Base-by-base conservation (phyloP, 1,284 basidiomycete genomes). In the Jaminaea rosea region DNA sequence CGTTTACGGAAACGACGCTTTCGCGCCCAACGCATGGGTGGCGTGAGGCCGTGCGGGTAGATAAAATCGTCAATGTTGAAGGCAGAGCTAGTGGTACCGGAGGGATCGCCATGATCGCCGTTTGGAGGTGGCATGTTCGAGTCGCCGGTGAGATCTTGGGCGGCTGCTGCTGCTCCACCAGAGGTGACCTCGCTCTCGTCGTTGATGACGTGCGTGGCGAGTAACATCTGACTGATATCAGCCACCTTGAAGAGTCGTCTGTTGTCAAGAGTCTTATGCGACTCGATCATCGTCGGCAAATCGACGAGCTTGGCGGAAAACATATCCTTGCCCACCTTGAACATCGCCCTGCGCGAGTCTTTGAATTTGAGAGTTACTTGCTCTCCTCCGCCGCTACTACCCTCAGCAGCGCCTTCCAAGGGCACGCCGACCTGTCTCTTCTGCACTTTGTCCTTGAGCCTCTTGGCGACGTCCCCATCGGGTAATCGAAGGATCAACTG, bases 311-410 rank as follows among this genome's bases (percentile, higher is more conserved):
- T 97, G 21, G 94, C 83, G 19, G 87, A 82, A 71, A 92, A 96
- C 1, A 83, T 80, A 48, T 80, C 83, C 58, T 84, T 83, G 19
- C 86, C 87, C 26, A 93, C 81, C 73, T 92, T 88, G 73, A 99
- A 92, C 24, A 87, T 80, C 2, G 88, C 94, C 63, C 94, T 78
- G 45, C 94, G 82, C 47, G 92, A 88, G 75, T 99, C 93, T 92
- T 97, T 91, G 75, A 99, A 97, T 77, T 94, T 97, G 81, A 99
- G 92, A 86, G 63, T 96, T 9, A 97, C 83, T 63, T 94, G 90
- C 62, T 86, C 77, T 15, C 76, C 81, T 13, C 23, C 39, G n/a
- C n/a, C n/a, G n/a, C n/a, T n/a, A n/a, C n/a, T n/a, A n/a, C n/a
- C n/a, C n/a, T n/a, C n/a, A n/a, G n/a, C n/a, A n/a, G n/a, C n/a